Conservation (phyloP, 2,329 filamentous ascomycete genomes). For the Botrytis fabae region DNA sequence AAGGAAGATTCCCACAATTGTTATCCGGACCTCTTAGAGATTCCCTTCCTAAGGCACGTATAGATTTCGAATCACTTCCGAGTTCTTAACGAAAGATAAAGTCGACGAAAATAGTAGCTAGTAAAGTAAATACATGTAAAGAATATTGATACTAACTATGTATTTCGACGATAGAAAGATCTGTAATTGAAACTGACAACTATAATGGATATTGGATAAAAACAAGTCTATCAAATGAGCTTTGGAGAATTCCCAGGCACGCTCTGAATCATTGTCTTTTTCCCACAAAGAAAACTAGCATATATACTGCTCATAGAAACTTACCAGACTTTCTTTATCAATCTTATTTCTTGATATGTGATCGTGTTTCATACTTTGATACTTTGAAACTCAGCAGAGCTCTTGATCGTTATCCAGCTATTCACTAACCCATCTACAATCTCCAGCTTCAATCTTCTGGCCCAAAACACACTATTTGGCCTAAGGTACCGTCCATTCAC, state of each 20-base stretch:
- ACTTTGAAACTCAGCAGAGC: background rate
- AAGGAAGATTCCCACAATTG: accelerated
- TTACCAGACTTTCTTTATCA: too few relatives aligned
- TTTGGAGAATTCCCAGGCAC: background rate
- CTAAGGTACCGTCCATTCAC: background rate
- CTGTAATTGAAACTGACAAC: too few relatives aligned
- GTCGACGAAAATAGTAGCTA: background rate
- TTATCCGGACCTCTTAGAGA: background rate
- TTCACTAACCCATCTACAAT: background rate
- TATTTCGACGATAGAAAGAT: background rate
- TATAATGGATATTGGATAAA: background rate
- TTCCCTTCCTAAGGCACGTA: background rate
- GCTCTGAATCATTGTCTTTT: background rate
- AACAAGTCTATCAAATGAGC: background rate
- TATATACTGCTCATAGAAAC: background rate
- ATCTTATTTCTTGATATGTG: accelerated
- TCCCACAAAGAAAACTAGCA: background rate
- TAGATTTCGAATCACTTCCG: background rate
- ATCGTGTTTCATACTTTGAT: background rate
- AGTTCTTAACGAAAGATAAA: background rate
- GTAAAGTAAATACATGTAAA: background rate
- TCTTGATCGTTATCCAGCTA: background rate
- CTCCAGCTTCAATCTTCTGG: background rate
- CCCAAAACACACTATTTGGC: background rate
- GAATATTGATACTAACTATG: background rate